Evolutionary conservation across 371 early-diverging fungal species (phyloP), one percentile per base, ranked within the genome.

Genomic region (Syncephalastrum racemosum): DNA sequence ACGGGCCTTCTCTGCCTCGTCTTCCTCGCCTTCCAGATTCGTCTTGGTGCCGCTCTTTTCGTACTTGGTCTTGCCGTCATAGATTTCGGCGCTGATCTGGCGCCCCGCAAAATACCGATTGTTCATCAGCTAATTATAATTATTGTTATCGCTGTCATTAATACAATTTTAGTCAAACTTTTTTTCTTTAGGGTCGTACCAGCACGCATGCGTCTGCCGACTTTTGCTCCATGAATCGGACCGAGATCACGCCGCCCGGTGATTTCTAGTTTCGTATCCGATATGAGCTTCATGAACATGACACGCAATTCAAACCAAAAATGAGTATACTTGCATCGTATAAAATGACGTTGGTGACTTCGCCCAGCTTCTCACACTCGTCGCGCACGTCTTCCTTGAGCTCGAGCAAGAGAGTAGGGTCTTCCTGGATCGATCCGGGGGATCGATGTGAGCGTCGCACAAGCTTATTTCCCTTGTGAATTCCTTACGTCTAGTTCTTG

Each of bases 281-380:
- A 16, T 2, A 51, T 18, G 13, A 44, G 1, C 10, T 6, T 27
- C 4, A 27, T 4, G 27, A 7, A 6, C 27, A 7, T 27, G 27
- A 7, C 7, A 27, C 7, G 47, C 3, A 41, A 18, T 6, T 22
- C 8, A 36, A n/a, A n/a, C n/a, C 13, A 50, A 27, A 53, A 18
- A 16, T 31, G 59, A 31, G 36, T 41, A 51, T 42, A 77, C 86
- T 70, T 80, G 89, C 92, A 67, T 93, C 94, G 63, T 90, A 93
- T 6, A 95, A 62, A 18, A 90, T 81, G 4, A 95, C 89, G 69
- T 90, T 93, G 13, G 97, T 95, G 13, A 97, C 96, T 53, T 91
- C 90, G 13, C 98, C 98, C 14, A 95, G 60, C 54, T 90, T 92
- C 58, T 94, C 95, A 63, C 96, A 95, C 63, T 97, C 98, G 36